Evolutionary conservation across 2,329 filamentous ascomycete species (phyloP).

Genomic region (Claviceps capensis): DNA sequence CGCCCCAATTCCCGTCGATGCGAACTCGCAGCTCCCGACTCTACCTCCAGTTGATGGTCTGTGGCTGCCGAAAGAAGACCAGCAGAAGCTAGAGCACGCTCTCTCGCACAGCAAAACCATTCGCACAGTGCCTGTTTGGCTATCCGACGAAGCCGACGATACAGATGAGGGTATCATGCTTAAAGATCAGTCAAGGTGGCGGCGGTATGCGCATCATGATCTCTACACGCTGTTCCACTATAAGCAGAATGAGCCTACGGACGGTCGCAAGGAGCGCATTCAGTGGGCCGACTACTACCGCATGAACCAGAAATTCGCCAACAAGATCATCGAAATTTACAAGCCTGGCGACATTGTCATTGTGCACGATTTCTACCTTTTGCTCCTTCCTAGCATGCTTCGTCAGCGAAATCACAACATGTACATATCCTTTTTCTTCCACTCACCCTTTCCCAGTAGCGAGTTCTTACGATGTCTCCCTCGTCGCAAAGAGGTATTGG

Average conservation of each 20-base stretch:
- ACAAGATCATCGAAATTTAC: conserved; percentile 77
- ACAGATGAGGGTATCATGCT: conserved; percentile 55
- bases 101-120: conserved; percentile 61
- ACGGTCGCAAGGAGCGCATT: conserved; percentile 66
- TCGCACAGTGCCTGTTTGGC: conserved; percentile 77
- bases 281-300: conserved; percentile 89
- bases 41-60: conserved; percentile 53
- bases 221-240: conserved; percentile 92
- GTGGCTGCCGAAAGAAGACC: conserved; percentile 55
- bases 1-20: conserved; percentile 64
- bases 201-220: conserved; percentile 80
- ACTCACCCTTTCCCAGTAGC: conserved; percentile 89
- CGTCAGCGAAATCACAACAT: conserved; percentile 76
- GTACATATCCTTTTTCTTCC: conserved; percentile 89
- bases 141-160: conserved; percentile 62
- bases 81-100: conserved; percentile 59
- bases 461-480: conserved; percentile 87
- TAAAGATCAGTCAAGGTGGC: conserved; percentile 76
- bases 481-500: conserved; percentile 76
- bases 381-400: conserved; percentile 78
- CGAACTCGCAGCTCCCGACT: conserved; percentile 37
- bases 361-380: conserved; percentile 87
- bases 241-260: conserved; percentile 81
- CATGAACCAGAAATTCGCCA: conserved; percentile 85
- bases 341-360: conserved; percentile 86